These are phyloP conservation scores for Periconia sp. DNA, from an alignment of 2,329 filamentous ascomycete genomes.

Conservation along the genomic window DNA sequence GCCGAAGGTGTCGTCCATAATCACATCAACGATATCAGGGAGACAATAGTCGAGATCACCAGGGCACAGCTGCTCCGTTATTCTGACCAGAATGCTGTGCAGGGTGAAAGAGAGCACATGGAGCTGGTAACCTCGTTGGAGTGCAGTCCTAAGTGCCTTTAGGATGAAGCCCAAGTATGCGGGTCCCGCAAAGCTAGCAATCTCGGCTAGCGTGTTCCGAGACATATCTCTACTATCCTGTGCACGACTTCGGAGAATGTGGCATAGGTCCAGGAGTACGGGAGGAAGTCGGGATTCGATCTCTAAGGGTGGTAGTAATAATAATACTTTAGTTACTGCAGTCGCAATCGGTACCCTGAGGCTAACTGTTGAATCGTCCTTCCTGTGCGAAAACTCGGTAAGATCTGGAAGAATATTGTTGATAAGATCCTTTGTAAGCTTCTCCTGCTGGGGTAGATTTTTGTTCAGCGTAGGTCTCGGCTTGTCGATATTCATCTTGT, in stretches of 20 bases:
- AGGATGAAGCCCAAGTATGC: constrained; percentile 90
- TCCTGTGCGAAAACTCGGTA: constrained; percentile 86
- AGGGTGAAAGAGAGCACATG: constrained; percentile 95
- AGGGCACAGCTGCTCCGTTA: constrained; percentile 73
- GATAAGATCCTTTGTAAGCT: constrained; percentile 74
- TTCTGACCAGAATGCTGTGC: constrained; percentile 83
- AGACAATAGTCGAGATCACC: constrained; percentile 92
- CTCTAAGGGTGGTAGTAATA: constrained; percentile 74
- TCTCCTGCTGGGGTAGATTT: constrained; percentile 70
- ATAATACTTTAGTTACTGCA: constrained; percentile 85
- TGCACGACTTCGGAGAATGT: constrained; percentile 87
- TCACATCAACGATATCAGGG: constrained; percentile 75
- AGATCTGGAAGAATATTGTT: constrained; percentile 79
- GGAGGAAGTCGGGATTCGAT: constrained; percentile 78
- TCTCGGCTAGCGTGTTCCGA: constrained; percentile 83
- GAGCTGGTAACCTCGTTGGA: constrained; percentile 87
- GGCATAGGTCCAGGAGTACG: constrained; percentile 88
- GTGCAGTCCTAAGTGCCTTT: constrained; percentile 82
- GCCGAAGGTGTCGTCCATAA: constrained; percentile 98
- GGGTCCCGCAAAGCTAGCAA: constrained; percentile 79
- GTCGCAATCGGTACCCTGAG: constrained; percentile 89
- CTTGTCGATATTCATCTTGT: constrained; percentile 33
- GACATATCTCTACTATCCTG: constrained; percentile 91
- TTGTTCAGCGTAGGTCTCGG: constrained; percentile 57
- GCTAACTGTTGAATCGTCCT: constrained; percentile 93